A percentile compares a stretch with the other conserved stretches of the same genome.
Conservation (phyloP, 805 yeast species). For the Metschnikowia corniflorae region DNA sequence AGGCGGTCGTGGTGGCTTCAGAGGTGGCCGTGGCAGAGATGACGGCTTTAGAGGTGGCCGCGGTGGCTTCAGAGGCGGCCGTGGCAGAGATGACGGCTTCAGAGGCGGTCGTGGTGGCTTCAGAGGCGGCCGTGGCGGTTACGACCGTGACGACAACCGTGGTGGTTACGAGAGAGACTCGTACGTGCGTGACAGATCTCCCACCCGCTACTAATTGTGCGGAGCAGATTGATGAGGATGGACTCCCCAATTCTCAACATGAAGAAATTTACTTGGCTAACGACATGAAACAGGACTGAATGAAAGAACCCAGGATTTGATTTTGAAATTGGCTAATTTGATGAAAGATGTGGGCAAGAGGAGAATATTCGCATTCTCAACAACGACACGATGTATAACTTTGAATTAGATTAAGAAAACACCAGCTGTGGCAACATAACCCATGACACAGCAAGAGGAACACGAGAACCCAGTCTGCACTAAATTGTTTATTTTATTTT, state of each 20-base stretch:
- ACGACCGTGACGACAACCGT: constrained; percentile 47
- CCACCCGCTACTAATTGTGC: constrained; percentile 56
- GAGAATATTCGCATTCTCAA: constrained; percentile 1
- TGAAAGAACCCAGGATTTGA: too few species aligned
- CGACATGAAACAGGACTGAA: too few species aligned
- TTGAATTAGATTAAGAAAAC: constrained; percentile 10
- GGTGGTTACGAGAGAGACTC: constrained; percentile 43
- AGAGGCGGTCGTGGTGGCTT: constrained; percentile 41
- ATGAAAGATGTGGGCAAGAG: too few species aligned
- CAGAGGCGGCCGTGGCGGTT: constrained; percentile 39
- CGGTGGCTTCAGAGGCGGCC: constrained; percentile 37
- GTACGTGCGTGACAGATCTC: constrained; percentile 58
- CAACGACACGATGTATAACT: constrained; percentile 7
- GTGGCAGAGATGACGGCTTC: constrained; percentile 24
- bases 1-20: constrained; percentile 44
- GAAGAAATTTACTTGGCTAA: too few species aligned
- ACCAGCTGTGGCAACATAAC: constrained; percentile 6
- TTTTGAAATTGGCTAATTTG: too few species aligned
- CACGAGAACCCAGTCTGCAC: constrained; percentile 3
- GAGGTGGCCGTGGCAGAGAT: constrained; percentile 37
- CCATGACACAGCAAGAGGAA: constrained; percentile 4
- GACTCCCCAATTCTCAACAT: too few species aligned
- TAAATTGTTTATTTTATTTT: background rate
- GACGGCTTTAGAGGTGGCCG: constrained; percentile 46
- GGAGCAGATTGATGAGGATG: background rate